Base-by-base conservation (phyloP, 768 basidiomycete genomes). In the Hericium rajendrae region DNA sequence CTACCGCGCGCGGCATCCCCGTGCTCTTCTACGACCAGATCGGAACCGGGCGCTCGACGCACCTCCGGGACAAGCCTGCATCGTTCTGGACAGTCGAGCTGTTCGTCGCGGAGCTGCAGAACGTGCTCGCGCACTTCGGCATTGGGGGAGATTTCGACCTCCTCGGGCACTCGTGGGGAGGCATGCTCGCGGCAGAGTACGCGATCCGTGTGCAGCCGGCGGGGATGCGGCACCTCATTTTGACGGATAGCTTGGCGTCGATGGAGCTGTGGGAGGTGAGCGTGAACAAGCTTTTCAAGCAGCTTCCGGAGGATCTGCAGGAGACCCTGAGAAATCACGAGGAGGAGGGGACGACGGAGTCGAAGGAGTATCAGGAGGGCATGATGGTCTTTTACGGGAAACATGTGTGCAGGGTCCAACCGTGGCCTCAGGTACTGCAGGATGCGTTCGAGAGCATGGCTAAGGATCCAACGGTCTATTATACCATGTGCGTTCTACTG, bases 101-200 rank as follows among this genome's bases (percentile, higher is more conserved):
- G 2, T 83, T 80, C 69, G 65, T 79, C 55, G 76, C 76, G 43
- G 78, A 84, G 69, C 76, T 84, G 28, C 71, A 73, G 26, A 81
- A 79, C 54, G 60, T 84, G 9, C 54, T 83, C 22, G 49, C 61
- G 4, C 60, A 76, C 20, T 68, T 84, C 20, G 71, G 68, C 0
- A 73, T 82, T 57, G 46, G 65, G 9, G 62, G 66, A 4, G 59
- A 64, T 15, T 83, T 74, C 63, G 71, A 76, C 60, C 63, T 83
- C 2, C 60, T 75, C 1, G 83, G 83, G 0, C 82, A 83, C 52
- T 81, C 78, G 6, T 82, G 81, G 81, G 83, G 82, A 11, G 80
- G 76, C 0, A 80, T 80, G 68, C 69, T 83, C 6, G 79, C 69
- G 0, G 60, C 69, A 5, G 72, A 76, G 41, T 78, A 74, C 51